phyloP scores from a whole-genome alignment of 345 rosid genomes.

The Corymbia maculata region DNA sequence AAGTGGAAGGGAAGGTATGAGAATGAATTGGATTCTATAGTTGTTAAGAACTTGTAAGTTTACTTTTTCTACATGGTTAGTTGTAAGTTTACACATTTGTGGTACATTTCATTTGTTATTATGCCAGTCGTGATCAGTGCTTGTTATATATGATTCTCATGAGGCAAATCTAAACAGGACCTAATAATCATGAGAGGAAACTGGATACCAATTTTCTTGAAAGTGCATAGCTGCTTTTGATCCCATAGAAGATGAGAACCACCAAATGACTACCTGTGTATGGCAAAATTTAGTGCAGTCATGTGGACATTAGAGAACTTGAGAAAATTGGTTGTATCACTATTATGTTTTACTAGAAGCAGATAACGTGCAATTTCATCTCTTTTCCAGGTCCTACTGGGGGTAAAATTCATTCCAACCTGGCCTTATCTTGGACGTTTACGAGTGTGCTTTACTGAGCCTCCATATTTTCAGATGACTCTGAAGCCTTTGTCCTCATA shows the following conservation, averaged over 20 bases:
- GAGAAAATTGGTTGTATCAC: background rate
- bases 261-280: background rate
- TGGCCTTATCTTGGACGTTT: conserved; percentile 94
- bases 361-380: background rate
- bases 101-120: background rate
- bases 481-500: conserved; percentile 70
- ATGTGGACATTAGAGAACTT: background rate
- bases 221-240: background rate
- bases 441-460: conserved; percentile 89
- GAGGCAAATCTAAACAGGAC: background rate
- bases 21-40: background rate
- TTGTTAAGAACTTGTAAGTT: background rate
- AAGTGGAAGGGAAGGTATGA: conserved; percentile 82
- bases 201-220: background rate
- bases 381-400: conserved; percentile 62
- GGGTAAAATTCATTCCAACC: conserved; percentile 70
- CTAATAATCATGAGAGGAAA: background rate
- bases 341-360: background rate
- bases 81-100: background rate
- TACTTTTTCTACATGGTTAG: background rate
- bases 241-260: background rate
- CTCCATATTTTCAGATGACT: conserved; percentile 92
- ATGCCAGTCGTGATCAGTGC: background rate
- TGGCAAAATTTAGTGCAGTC: background rate
- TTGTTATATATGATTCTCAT: background rate